Percentiles rank a stretch among this genome's conserved stretches.
phyloP scores from a whole-genome alignment of 148 eudicot species.

The Arctostaphylos glauca region DNA sequence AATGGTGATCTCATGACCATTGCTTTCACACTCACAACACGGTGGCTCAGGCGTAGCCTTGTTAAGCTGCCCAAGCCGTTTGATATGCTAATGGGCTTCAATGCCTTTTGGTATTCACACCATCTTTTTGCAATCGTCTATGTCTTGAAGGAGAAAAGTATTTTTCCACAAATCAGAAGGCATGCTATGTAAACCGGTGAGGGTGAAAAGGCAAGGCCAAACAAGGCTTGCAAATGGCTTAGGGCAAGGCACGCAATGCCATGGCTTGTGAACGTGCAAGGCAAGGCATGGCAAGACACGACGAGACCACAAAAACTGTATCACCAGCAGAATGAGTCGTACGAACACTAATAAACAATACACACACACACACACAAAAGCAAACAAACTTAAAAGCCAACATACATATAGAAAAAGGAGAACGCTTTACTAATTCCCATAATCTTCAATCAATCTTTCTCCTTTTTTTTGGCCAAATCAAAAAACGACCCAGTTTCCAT shows the following conservation, averaged over 20 bases:
- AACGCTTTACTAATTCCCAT: not conserved
- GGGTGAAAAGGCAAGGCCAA: no score
- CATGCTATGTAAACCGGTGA: no score
- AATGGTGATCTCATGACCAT: slow-evolving; percentile 56
- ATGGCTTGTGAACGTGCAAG: no score
- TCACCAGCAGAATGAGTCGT: no score
- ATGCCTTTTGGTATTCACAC: slow-evolving; percentile 80
- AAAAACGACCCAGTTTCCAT: not conserved
- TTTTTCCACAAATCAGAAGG: no score
- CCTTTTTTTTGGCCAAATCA: not conserved
- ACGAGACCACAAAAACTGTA: no score
- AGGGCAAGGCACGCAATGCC: no score
- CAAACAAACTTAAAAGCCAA: not conserved
- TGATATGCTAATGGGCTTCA: slow-evolving; percentile 57
- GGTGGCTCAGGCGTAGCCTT: slow-evolving; percentile 48
- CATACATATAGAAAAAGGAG: not conserved
- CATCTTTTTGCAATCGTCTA: slow-evolving; percentile 61
- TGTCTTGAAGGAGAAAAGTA: slow-evolving; percentile 12
- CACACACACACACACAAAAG: no score
- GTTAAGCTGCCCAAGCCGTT: slow-evolving; percentile 58
- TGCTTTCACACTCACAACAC: slow-evolving; percentile 59
- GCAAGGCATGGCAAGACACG: no score
- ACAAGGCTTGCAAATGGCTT: no score
- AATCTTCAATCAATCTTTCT: not conserved
- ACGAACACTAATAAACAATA: no score